Evolutionary conservation across 768 basidiomycete genomes (phyloP).

Genomic region (Mycena kentingensis): DNA sequence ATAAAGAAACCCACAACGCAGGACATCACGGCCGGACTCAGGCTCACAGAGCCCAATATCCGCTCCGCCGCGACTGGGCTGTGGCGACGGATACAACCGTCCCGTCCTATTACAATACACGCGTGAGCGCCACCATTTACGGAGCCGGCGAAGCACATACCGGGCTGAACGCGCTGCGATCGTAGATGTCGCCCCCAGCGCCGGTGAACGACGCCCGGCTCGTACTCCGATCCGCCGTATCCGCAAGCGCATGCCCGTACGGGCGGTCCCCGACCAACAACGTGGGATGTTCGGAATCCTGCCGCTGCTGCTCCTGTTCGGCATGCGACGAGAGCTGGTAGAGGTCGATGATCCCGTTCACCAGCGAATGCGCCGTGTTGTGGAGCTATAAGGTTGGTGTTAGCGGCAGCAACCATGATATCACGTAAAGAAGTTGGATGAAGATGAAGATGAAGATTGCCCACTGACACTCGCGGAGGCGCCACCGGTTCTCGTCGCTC

Average conservation of each 20-base stretch:
- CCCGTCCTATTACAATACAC: constrained; percentile 10
- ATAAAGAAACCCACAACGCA: no score
- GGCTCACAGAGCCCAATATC: constrained; percentile 23
- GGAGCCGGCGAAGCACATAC: constrained; percentile 1
- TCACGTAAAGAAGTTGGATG: no score
- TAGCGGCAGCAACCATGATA: constrained; percentile 4
- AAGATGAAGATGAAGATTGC: background rate
- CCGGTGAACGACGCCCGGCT: background rate
- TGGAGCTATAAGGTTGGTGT: background rate
- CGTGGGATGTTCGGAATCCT: background rate
- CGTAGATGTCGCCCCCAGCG: constrained; percentile 1
- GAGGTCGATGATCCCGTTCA: constrained; percentile 21
- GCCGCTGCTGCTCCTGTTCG: background rate
- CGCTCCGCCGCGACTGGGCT: constrained; percentile 10
- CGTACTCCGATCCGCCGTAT: background rate
- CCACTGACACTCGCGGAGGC: background rate
- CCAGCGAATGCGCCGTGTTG: background rate
- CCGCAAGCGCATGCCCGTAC: background rate
- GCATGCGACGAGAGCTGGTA: constrained; percentile 3
- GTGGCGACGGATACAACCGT: constrained; percentile 18
- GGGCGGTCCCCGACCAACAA: no score
- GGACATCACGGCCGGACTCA: no score
- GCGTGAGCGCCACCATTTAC: background rate
- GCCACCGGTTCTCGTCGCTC: no score
- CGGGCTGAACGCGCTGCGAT: constrained; percentile 23